Percentiles rank a stretch among this genome's conserved stretches.
phyloP scores from a whole-genome alignment of 73 alveolate genomes.

The Uronychia binucleata region DNA sequence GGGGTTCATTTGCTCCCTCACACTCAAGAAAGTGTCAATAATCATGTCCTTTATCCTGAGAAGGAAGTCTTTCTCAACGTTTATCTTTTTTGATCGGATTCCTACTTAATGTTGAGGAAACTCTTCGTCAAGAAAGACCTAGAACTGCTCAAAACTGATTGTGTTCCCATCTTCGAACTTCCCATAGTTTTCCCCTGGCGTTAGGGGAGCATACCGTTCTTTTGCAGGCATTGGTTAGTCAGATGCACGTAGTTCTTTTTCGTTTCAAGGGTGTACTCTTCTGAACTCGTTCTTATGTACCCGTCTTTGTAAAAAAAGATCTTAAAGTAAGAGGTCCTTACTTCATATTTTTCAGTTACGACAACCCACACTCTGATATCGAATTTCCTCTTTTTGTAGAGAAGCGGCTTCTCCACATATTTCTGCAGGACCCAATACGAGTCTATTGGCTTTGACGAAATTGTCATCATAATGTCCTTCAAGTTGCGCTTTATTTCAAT shows the following conservation, averaged over 20 bases:
- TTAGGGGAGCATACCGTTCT: constrained; percentile 56
- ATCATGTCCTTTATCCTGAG: constrained; percentile 83
- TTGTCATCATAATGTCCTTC: constrained; percentile 39
- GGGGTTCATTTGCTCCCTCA: constrained; percentile 43
- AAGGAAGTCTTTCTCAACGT: constrained; percentile 79
- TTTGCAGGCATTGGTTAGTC: constrained; percentile 85
- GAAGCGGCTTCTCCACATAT: constrained; percentile 82
- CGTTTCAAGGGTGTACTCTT: constrained; percentile 55
- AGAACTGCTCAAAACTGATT: constrained; percentile 18
- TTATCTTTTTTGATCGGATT: constrained; percentile 54
- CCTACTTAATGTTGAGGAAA: constrained; percentile 38
- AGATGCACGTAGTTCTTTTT: constrained; percentile 83
- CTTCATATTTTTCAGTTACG: constrained; percentile 53
- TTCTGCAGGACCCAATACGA: constrained; percentile 79
- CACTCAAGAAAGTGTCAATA: constrained; percentile 51
- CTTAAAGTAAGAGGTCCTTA: constrained; percentile 14
- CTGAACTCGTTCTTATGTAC: constrained; percentile 62
- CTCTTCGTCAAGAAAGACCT: constrained; percentile 19
- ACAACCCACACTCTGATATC: constrained; percentile 88
- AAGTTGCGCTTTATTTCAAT: constrained; percentile 48
- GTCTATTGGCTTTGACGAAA: constrained; percentile 19
- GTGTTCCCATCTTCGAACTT: constrained; percentile 67
- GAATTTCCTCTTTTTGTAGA: constrained; percentile 84
- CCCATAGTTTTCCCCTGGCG: constrained; percentile 74
- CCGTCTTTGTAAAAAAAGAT: constrained; percentile 67